Conservation (phyloP, 768 basidiomycete species). For the Pleurotus sapidus region DNA sequence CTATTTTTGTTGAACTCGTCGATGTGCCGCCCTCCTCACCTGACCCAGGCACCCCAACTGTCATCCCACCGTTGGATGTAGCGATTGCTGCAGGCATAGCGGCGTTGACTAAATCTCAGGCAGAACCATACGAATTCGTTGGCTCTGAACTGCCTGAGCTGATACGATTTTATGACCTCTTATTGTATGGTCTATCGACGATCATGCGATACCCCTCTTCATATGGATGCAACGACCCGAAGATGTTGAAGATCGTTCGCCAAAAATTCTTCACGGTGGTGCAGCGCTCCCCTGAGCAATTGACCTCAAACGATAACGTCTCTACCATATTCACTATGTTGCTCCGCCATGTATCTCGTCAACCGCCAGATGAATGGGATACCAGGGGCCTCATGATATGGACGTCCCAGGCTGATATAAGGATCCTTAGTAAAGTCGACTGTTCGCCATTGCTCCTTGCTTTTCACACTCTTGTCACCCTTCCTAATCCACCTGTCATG, state of each 20-base stretch:
- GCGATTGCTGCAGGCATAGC: slow-evolving; percentile 5
- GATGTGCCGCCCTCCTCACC: neutral
- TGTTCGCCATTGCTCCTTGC: neutral
- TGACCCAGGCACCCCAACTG: neutral
- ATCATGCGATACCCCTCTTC: slow-evolving; percentile 8
- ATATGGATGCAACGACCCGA: neutral
- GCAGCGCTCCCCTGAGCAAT: neutral
- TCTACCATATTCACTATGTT: neutral
- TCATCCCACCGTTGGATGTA: neutral
- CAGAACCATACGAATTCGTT: neutral
- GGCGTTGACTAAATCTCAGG: neutral
- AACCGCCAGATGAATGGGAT: neutral
- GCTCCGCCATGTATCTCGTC: neutral
- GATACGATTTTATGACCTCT: neutral
- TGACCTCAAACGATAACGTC: neutral
- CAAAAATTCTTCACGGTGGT: slow-evolving; percentile 3
- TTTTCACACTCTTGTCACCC: neutral
- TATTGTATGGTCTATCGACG: slow-evolving; percentile 4
- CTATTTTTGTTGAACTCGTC: slow-evolving; percentile 6
- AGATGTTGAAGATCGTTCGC: neutral
- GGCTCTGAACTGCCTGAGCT: neutral
- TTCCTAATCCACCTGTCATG: neutral
- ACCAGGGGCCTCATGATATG: neutral
- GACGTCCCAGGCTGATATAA: neutral
- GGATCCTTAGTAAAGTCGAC: neutral